These are phyloP conservation scores for Calophaca sinica DNA, from an alignment of 306 rosid genomes.

Conservation along the genomic window DNA sequence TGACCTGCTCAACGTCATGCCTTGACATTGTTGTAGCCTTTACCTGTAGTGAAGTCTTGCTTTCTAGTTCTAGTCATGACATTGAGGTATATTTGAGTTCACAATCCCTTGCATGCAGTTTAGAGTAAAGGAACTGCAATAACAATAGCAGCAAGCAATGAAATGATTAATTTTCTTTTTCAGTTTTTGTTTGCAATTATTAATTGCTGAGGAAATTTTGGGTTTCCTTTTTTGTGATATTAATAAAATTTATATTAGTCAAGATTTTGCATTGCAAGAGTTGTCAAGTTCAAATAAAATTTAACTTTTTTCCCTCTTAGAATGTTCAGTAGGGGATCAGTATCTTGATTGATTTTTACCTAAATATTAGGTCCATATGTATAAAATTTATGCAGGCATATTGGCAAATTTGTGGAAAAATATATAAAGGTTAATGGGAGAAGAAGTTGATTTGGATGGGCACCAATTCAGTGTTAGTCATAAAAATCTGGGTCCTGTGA, in stretches of 20 bases:
- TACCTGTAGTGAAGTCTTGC: constrained; percentile 54
- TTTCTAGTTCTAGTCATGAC: constrained; percentile 50
- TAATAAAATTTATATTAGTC: constrained; percentile 22
- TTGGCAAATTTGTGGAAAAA: constrained; percentile 13
- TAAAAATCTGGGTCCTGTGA: constrained; percentile 38
- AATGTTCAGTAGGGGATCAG: constrained; percentile 13
- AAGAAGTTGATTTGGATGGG: constrained; percentile 24
- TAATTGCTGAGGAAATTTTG: constrained; percentile 18
- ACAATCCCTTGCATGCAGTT: constrained; percentile 17
- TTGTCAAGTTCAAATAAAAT: constrained; percentile 19
- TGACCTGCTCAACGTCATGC: constrained; percentile 65
- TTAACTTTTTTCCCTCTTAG: constrained; percentile 8
- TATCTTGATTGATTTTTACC: constrained; percentile 31
- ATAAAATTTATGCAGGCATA: constrained; percentile 22
- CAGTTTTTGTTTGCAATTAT: constrained; percentile 5
- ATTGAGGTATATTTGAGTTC: constrained; percentile 64
- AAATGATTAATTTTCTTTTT: constrained; percentile 15
- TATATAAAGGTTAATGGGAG: constrained; percentile 12
- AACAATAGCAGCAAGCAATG: constrained; percentile 21
- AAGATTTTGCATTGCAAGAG: constrained; percentile 26
- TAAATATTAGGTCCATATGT: constrained; percentile 16
- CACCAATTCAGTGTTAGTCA: constrained; percentile 20
- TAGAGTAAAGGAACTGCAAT: constrained; percentile 23
- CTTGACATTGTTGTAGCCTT: constrained; percentile 82
- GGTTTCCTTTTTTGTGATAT: constrained; percentile 33